Conservation (phyloP, 1,139 yeast species). For the Geotrichum histeridarum region DNA sequence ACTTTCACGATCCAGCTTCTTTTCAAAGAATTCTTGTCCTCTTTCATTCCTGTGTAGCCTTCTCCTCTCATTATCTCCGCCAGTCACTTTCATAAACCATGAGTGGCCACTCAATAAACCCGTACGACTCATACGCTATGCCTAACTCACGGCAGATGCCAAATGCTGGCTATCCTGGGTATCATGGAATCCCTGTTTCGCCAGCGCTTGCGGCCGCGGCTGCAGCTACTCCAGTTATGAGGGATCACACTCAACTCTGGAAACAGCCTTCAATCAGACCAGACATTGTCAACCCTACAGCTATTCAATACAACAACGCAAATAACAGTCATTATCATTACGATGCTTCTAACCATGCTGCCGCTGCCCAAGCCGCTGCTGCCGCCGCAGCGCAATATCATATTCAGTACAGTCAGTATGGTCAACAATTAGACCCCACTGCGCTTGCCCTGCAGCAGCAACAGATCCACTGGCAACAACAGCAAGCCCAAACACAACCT, state of each 20-base stretch:
- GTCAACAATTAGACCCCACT: slow-evolving; percentile 8
- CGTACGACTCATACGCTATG: slow-evolving; percentile 2
- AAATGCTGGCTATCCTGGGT: neutral
- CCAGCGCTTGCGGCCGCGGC: slow-evolving; percentile 5
- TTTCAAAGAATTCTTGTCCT: neutral
- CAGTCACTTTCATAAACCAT: neutral
- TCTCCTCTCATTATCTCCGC: too few species aligned
- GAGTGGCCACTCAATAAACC: slow-evolving; percentile 6
- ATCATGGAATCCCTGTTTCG: neutral
- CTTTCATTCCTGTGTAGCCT: neutral
- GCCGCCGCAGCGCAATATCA: slow-evolving; percentile 6
- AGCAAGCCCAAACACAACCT: neutral
- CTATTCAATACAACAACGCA: neutral
- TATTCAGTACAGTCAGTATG: slow-evolving; percentile 2
- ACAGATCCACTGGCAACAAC: slow-evolving; percentile 10
- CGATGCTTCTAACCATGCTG: neutral
- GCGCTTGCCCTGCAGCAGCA: slow-evolving; percentile 6
- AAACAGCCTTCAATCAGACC: slow-evolving; percentile 6
- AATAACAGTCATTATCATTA: neutral
- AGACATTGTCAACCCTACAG: slow-evolving; percentile 1
- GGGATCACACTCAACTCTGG: slow-evolving; percentile 7
- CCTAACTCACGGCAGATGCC: slow-evolving; percentile 5
- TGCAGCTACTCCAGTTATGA: slow-evolving; percentile 7
- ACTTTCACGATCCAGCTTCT: neutral
- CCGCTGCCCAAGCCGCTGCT: slow-evolving; percentile 2